A percentile compares a stretch with the other conserved stretches of the same genome.
Evolutionary conservation across 257 asterid species (phyloP).

Genomic region (Knoxia roxburghii): DNA sequence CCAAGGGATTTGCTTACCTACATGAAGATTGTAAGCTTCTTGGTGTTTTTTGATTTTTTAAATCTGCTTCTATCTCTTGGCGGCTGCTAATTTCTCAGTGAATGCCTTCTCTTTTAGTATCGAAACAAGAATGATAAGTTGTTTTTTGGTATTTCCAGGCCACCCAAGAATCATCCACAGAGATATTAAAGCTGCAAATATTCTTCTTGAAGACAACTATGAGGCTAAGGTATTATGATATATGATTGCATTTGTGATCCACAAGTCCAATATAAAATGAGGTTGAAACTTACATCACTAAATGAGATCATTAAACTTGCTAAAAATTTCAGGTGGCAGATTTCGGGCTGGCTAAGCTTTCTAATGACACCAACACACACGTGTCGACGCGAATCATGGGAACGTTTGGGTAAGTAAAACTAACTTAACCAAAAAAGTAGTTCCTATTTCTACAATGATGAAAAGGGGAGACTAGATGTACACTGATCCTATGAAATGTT

Average conservation of each 20-base stretch:
- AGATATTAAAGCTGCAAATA: slow-evolving; percentile 84
- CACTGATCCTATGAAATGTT: neutral
- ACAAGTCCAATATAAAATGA: neutral
- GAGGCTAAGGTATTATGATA: slow-evolving; percentile 66
- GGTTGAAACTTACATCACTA: too few species aligned
- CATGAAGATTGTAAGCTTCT: slow-evolving; percentile 72
- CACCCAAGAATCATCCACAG: slow-evolving; percentile 93
- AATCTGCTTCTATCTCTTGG: neutral
- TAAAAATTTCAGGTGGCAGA: slow-evolving; percentile 70
- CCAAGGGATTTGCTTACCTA: slow-evolving; percentile 87
- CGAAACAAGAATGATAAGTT: neutral
- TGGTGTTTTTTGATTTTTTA: too few species aligned
- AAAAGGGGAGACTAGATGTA: too few species aligned
- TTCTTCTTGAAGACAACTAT: slow-evolving; percentile 48
- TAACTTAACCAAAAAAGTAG: too few species aligned
- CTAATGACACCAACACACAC: slow-evolving; percentile 65
- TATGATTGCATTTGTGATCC: neutral
- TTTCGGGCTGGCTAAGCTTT: slow-evolving; percentile 89
- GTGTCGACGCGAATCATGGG: slow-evolving; percentile 98
- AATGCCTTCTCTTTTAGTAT: neutral
- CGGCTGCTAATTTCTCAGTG: neutral
- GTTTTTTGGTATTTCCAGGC: slow-evolving; percentile 40
- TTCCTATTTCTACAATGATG: too few species aligned
- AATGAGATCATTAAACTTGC: neutral
- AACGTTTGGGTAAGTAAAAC: slow-evolving; percentile 65